Conservation (phyloP, 768 basidiomycete species). For the Mycena belliarum region DNA sequence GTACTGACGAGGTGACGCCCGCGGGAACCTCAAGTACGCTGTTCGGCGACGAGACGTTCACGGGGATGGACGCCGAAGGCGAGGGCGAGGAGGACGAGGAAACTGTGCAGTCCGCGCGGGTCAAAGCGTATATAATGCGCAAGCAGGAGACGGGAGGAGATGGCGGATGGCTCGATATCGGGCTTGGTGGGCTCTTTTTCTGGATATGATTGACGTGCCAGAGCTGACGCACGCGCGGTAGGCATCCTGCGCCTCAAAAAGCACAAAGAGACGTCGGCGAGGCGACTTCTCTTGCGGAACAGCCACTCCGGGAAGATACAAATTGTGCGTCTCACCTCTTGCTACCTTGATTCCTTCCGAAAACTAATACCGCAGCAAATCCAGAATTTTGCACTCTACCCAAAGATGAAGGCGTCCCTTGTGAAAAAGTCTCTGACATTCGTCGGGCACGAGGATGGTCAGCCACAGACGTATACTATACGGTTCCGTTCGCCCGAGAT, state of each 20-base stretch:
- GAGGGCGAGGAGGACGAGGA: slow-evolving; percentile 83
- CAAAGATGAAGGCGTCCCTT: slow-evolving; percentile 54
- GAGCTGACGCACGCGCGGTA: slow-evolving; percentile 25
- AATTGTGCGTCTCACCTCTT: slow-evolving; percentile 43
- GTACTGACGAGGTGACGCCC: neutral
- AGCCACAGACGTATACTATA: slow-evolving; percentile 61
- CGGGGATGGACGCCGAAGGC: slow-evolving; percentile 42
- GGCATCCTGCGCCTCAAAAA: slow-evolving; percentile 74
- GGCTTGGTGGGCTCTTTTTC: slow-evolving; percentile 52
- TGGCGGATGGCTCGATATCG: slow-evolving; percentile 64
- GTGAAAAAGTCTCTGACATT: slow-evolving; percentile 60
- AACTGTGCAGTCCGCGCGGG: slow-evolving; percentile 56
- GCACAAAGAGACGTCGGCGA: slow-evolving; percentile 59
- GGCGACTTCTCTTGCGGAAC: slow-evolving; percentile 71
- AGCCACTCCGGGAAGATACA: slow-evolving; percentile 74
- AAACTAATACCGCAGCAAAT: neutral
- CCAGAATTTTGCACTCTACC: slow-evolving; percentile 75
- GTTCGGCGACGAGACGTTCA: slow-evolving; percentile 17
- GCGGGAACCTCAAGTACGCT: neutral
- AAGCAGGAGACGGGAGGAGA: slow-evolving; percentile 48
- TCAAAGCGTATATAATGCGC: slow-evolving; percentile 63
- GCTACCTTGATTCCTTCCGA: neutral
- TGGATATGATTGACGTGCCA: neutral
- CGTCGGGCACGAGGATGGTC: slow-evolving; percentile 59
- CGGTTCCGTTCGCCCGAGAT: slow-evolving; percentile 61